These are phyloP conservation scores for Scutellaria barbata DNA, from an alignment of 257 asterid species.

Conservation along the genomic window DNA sequence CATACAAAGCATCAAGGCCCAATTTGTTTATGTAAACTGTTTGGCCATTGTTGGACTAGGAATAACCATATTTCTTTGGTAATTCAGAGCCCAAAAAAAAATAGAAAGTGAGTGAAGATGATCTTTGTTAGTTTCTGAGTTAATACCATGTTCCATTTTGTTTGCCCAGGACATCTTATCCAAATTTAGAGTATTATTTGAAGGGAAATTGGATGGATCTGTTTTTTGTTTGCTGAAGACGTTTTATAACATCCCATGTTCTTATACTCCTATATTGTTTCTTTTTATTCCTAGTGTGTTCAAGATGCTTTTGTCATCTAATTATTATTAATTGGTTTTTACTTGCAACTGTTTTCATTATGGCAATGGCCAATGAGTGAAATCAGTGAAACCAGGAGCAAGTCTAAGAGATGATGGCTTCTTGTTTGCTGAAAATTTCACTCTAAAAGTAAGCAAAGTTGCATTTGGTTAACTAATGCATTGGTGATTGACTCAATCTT, in stretches of 20 bases:
- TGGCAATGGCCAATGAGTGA: neutral
- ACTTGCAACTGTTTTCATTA: neutral
- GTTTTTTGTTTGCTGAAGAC: neutral
- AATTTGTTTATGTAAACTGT: slow-evolving; percentile 59
- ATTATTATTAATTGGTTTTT: no score
- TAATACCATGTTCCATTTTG: slow-evolving; percentile 23
- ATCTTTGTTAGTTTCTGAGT: slow-evolving; percentile 24
- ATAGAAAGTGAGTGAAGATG: neutral
- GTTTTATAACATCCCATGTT: neutral
- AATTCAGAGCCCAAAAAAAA: neutral
- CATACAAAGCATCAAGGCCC: slow-evolving; percentile 71
- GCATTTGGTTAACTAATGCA: slow-evolving; percentile 16
- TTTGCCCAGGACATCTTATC: neutral
- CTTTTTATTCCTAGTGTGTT: neutral
- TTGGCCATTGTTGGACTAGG: slow-evolving; percentile 13
- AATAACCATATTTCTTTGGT: neutral
- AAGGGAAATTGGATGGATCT: neutral
- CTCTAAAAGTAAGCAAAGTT: neutral
- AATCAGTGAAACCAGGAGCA: neutral
- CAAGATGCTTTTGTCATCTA: neutral
- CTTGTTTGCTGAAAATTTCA: neutral
- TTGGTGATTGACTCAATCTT: neutral
- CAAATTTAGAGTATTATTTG: slow-evolving; percentile 25
- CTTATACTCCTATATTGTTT: neutral
- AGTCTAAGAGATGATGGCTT: neutral